Evolutionary conservation across 2,329 filamentous ascomycete genomes (phyloP), one percentile per base, ranked within the genome.

Genomic region (Coniochaeta ligniaria): DNA sequence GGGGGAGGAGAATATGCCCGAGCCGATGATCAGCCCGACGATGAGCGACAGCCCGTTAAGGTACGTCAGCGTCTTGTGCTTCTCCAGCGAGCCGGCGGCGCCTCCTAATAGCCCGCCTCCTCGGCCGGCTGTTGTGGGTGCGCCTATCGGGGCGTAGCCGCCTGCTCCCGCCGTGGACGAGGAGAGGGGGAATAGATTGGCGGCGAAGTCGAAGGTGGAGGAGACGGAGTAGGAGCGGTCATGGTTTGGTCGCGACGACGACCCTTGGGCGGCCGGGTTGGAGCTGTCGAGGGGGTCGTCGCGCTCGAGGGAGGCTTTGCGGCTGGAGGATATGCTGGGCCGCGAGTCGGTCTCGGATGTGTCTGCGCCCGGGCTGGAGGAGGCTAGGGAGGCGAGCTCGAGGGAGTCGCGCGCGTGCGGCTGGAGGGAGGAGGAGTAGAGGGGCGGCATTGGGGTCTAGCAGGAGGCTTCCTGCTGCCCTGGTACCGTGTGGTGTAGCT

Each of bases 201-300:
- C 86, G n/a, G 91, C 88, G 73, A 97, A 97, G 76, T 98, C 94
- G 75, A 99, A 99, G 59, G 90, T 92, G 6, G 94, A 98, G 12
- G 90, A 92, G 55, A 96, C 85, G 12, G 93, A 97, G 75, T 94
- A 96, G 20, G 91, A 90, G 64, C 94, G 89, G 61, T 74, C 76
- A 69, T 81, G 67, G 59, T 54, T 70, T 56, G 75, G 70, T 72
- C 80, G 68, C 54, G 54, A 50, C 69, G 31, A 33, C 31, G 31
- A 36, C 7, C 71, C 72, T 64, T 73, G 73, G 17, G 73, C 74
- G 33, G 78, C 84, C 59, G 77, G 78, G 71, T 86, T 84, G 63
- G 80, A 81, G 47, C 81, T 79, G 71, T 87, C 84, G 61, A 96
- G 80, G 20, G 92, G 90, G 69, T 96, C 92, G 67, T 96, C 89